Evolutionary conservation across 2,329 filamentous ascomycete species (phyloP).

Genomic region (Spiromastix sp.): DNA sequence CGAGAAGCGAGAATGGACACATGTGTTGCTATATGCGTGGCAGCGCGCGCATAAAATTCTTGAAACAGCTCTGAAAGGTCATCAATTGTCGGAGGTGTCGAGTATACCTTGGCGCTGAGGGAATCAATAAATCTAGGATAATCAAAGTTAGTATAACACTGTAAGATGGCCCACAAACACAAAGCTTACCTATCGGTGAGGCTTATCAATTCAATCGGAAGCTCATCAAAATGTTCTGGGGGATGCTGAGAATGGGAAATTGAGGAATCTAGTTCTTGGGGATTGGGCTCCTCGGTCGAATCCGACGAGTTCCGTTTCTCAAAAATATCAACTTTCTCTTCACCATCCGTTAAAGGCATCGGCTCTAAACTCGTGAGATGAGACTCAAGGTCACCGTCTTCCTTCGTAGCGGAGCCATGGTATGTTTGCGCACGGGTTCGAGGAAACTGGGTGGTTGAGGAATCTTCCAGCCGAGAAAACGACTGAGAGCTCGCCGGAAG

Average conservation of each 20-base stretch:
- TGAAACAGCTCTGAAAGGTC: constrained; percentile 80
- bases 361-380: constrained; percentile 14
- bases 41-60: constrained; percentile 78
- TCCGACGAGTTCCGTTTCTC: constrained; percentile 31
- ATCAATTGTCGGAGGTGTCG: constrained; percentile 72
- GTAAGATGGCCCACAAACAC: neutral
- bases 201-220: constrained; percentile 88
- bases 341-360: constrained; percentile 7
- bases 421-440: constrained; percentile 20
- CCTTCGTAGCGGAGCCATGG: constrained; percentile 5
- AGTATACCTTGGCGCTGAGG: constrained; percentile 74
- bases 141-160: constrained; percentile 1
- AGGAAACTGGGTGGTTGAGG: constrained; percentile 10
- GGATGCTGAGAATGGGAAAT: constrained; percentile 21
- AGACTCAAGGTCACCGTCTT: constrained; percentile 9
- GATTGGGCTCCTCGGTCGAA: neutral
- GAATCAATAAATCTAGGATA: constrained; percentile 73
- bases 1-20: constrained; percentile 68
- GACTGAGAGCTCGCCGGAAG: constrained; percentile 1
- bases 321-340: constrained; percentile 31
- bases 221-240: constrained; percentile 68
- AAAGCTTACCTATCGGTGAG: constrained; percentile 66
- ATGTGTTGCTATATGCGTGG: constrained; percentile 75
- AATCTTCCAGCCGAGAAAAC: constrained; percentile 4
- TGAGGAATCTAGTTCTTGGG: constrained; percentile 18